phyloP scores from a whole-genome alignment of 345 rosid genomes.

The Boechera divaricarpa region DNA sequence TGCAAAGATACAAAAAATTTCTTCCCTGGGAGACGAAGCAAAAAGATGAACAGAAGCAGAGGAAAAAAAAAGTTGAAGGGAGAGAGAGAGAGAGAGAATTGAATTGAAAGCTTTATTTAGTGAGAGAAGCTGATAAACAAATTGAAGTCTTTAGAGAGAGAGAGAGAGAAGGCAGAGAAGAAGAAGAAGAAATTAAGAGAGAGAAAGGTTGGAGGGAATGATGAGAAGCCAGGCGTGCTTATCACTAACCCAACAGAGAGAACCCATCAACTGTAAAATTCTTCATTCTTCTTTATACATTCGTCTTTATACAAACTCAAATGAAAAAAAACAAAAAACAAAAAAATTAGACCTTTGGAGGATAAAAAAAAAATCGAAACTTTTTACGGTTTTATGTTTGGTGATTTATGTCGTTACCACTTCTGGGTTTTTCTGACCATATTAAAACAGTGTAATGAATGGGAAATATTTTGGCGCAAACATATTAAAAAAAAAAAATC shows the following conservation, averaged over 20 bases:
- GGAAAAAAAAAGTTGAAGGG: constrained; percentile 36
- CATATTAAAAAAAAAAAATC: not conserved
- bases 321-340: not conserved
- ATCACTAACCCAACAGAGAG: constrained; percentile 66
- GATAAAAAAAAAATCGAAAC: not conserved
- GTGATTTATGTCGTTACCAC: constrained; percentile 33
- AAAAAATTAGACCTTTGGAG: constrained; percentile 6
- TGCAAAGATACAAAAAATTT: constrained; percentile 21
- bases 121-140: constrained; percentile 44
- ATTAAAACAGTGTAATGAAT: not conserved
- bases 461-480: not conserved
- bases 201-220: constrained; percentile 65
- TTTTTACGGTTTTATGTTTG: constrained; percentile 28
- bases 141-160: constrained; percentile 46
- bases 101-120: constrained; percentile 43
- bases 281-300: not conserved
- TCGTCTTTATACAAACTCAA: not conserved
- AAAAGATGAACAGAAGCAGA: constrained; percentile 37
- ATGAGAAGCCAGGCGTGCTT: constrained; percentile 97
- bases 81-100: constrained; percentile 34
- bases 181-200: constrained; percentile 36
- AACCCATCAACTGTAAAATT: constrained; percentile 45
- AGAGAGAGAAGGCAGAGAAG: constrained; percentile 25
- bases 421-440: constrained; percentile 34
- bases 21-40: constrained; percentile 28